phyloP scores from a whole-genome alignment of 345 rosid genomes.

The Populus ilicifolia region DNA sequence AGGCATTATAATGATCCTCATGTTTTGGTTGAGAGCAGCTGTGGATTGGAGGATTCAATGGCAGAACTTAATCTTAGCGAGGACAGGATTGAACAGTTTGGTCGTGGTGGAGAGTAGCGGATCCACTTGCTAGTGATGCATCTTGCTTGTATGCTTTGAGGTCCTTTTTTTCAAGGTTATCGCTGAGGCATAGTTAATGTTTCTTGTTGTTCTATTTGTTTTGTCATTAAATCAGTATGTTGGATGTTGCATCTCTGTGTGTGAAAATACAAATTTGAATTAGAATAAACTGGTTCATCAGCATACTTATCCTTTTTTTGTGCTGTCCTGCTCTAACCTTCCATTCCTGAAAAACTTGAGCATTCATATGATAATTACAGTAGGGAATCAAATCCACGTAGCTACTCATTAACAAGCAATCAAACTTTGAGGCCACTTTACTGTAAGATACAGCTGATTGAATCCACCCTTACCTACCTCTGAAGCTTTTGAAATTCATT shows the following conservation, averaged over 20 bases:
- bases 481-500: not conserved
- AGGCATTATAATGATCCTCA: constrained; percentile 34
- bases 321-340: not conserved
- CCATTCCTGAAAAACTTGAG: not conserved
- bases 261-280: not conserved
- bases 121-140: not conserved
- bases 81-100: constrained; percentile 44
- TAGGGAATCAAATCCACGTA: not conserved
- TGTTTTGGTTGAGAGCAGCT: constrained; percentile 27
- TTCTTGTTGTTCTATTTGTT: not conserved
- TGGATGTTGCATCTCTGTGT: not conserved
- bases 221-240: not conserved
- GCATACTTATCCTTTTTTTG: not conserved
- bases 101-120: constrained; percentile 9
- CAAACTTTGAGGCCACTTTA: not conserved
- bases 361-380: not conserved
- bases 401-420: not conserved
- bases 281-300: not conserved
- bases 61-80: constrained; percentile 27
- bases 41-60: constrained; percentile 21
- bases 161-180: not conserved
- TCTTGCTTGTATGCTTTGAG: constrained; percentile 7
- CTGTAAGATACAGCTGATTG: not conserved
- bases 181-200: not conserved
- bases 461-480: not conserved